Base-by-base conservation (phyloP, 805 yeast species). In the Suhomyces faveliae region DNA sequence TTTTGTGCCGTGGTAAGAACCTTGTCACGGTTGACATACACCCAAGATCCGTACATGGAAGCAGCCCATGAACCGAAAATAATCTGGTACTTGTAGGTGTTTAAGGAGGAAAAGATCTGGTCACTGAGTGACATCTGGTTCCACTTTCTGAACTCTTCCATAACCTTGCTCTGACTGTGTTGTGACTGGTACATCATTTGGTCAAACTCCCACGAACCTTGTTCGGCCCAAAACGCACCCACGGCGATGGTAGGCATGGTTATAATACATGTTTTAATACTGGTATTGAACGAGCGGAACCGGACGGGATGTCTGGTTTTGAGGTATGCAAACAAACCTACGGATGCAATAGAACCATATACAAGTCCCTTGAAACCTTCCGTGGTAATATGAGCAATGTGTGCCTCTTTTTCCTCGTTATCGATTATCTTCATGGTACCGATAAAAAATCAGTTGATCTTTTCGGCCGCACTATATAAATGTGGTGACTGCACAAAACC, bases 131-230 rank as follows among this genome's bases (percentile, higher is more conserved):
- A 56, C 56, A 67, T 54, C 15, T 52, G 53, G 40, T 67, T 64
- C 76, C 76, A 73, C 20, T 58, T 50, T 46, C 61, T 51, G 57
- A 53, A 68, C 52, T 71, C 73, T 50, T 70, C 68, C 54, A 73
- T 33, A 21, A 69, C 49, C 51, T 59, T 54, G 23, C 51, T 47
- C 47, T 67, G 62, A 41, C 57, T 52, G 42, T 63, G 62, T 9
- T 57, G 65, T 23, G 64, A 54, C 11, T 63, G 58, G 57, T 72
- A 66, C 69, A 70, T 60, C 41, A 60, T 57, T 43, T 66, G 59
- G 52, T 73, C 77, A 48, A 71, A 73, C 48, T 70, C 76, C 50
- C 71, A 64, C 19, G 76, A 70, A 12, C 78, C 78, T 49, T 69
- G 71, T 51, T 73, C 78, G 11, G 76, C 77, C 59, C 59, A 73